Percentiles rank a stretch among this genome's conserved stretches.
These are phyloP conservation scores for Dactylellina haptotyla DNA, from an alignment of 2,329 filamentous ascomycete genomes.

Conservation along the genomic window DNA sequence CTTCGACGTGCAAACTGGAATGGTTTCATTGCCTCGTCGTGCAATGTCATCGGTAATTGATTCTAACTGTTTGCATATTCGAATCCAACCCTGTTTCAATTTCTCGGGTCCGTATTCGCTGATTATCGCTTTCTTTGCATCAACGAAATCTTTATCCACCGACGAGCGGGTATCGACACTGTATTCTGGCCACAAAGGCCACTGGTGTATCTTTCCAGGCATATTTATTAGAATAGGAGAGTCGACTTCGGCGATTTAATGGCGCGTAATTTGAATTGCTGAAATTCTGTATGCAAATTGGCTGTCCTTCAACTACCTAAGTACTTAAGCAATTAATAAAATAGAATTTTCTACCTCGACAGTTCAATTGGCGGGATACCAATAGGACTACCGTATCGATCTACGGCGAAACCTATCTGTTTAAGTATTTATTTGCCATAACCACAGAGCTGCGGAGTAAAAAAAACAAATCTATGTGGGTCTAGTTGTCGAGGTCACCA, in stretches of 20 bases:
- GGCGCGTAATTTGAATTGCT: too few species aligned
- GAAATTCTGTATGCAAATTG: too few species aligned
- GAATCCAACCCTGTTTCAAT: conserved; percentile 61
- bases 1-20: conserved; percentile 60
- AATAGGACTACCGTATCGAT: too few species aligned
- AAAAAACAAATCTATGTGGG: too few species aligned
- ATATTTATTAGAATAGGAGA: conserved; percentile 12
- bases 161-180: conserved; percentile 46
- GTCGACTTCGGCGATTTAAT: neutral
- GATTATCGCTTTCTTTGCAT: conserved; percentile 61
- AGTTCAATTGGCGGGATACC: too few species aligned
- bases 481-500: too few species aligned
- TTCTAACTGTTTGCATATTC: conserved; percentile 61
- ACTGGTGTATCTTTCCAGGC: conserved; percentile 55
- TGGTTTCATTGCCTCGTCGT: conserved; percentile 59
- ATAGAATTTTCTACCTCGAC: too few species aligned
- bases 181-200: conserved; percentile 59
- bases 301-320: too few species aligned
- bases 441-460: too few species aligned
- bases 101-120: conserved; percentile 61
- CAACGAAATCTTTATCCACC: conserved; percentile 58
- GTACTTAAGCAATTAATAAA: too few species aligned
- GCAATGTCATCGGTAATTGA: conserved; percentile 61
- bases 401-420: too few species aligned
- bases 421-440: too few species aligned